phyloP scores from a whole-genome alignment of 2,329 filamentous ascomycete species.

The Cladosporium colombiae region DNA sequence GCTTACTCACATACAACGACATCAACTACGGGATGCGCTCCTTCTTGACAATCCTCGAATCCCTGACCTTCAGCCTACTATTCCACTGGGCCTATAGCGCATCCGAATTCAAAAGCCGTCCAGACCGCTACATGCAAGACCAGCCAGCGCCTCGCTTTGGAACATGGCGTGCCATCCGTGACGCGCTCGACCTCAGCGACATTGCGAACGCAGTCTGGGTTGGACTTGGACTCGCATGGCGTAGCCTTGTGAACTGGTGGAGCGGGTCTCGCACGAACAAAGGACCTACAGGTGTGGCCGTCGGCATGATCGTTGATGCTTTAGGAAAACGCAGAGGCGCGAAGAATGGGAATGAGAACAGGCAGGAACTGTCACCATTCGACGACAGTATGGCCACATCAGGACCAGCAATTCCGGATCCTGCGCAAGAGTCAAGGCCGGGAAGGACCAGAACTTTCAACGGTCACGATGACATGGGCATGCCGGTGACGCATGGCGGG shows the following conservation, averaged over 20 bases:
- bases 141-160: constrained; percentile 19
- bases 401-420: constrained; percentile 20
- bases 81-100: constrained; percentile 27
- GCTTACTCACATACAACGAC: constrained; percentile 26
- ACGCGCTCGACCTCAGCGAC: constrained; percentile 25
- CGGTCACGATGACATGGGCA: constrained; percentile 12
- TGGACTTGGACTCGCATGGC: constrained; percentile 20
- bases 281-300: constrained; percentile 6
- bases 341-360: neutral
- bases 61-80: constrained; percentile 24
- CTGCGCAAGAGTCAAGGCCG: constrained; percentile 20
- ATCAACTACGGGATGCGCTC: constrained; percentile 27
- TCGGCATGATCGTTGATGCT: constrained; percentile 6
- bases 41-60: constrained; percentile 24
- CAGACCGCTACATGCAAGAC: constrained; percentile 20
- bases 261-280: constrained; percentile 5
- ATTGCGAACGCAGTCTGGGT: constrained; percentile 23
- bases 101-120: constrained; percentile 22
- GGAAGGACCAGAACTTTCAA: constrained; percentile 21
- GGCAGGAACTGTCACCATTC: constrained; percentile 17
- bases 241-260: constrained; percentile 19
- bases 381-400: constrained; percentile 13
- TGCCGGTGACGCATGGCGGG: neutral
- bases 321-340: neutral
- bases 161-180: constrained; percentile 22